Conservation (phyloP, 2,329 filamentous ascomycete genomes). For the Hypoxylon sp. region DNA sequence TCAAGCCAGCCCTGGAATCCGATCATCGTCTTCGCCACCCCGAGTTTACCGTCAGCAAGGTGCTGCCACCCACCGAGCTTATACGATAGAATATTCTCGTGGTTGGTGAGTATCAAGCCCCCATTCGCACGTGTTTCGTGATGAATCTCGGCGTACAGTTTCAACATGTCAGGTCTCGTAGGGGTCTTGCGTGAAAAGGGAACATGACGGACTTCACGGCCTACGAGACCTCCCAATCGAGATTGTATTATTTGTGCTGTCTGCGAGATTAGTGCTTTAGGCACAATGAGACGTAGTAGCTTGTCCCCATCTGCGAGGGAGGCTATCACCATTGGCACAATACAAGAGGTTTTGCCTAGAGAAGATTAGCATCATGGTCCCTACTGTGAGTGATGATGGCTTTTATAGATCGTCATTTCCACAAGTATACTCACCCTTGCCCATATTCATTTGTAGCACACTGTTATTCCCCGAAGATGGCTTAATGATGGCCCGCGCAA, state of each 20-base stretch:
- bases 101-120: conserved; percentile 72
- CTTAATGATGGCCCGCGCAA: conserved; percentile 72
- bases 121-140: conserved; percentile 56
- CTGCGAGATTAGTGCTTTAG: conserved; percentile 70
- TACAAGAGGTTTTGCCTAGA: conserved; percentile 70
- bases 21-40: conserved; percentile 64
- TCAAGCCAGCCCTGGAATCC: conserved; percentile 66
- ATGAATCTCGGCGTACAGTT: conserved; percentile 59
- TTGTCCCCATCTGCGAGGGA: conserved; percentile 61
- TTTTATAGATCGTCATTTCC: not conserved
- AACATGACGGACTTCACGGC: conserved; percentile 68
- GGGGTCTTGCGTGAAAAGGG: conserved; percentile 70
- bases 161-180: conserved; percentile 51
- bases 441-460: conserved; percentile 78
- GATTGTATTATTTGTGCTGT: conserved; percentile 70
- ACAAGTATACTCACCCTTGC: conserved; percentile 57
- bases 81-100: conserved; percentile 76
- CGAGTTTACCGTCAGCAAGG: conserved; percentile 62
- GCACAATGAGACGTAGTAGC: conserved; percentile 70
- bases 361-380: conserved; percentile 16
- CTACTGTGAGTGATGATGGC: no score
- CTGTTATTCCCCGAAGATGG: conserved; percentile 69
- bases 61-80: conserved; percentile 73
- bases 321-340: conserved; percentile 68
- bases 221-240: conserved; percentile 69